Evolutionary conservation across 1,284 basidiomycete genomes (phyloP).

Genomic region (Cryptococcus amylolentus): DNA sequence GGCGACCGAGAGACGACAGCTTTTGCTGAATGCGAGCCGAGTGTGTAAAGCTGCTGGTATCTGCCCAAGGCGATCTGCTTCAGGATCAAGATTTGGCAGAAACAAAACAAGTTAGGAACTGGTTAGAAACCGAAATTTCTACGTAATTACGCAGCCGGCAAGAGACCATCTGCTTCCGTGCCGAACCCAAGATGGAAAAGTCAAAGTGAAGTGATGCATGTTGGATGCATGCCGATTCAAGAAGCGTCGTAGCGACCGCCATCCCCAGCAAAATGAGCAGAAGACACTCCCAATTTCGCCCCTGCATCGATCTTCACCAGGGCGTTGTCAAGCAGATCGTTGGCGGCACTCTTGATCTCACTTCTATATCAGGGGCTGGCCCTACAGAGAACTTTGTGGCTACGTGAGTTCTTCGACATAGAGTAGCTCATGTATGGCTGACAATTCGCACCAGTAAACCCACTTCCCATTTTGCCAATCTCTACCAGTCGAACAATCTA

Average conservation of each 20-base stretch:
- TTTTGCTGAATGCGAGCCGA: no score
- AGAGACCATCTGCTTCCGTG: no score
- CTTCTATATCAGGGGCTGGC: slow-evolving; percentile 50
- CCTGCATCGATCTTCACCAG: slow-evolving; percentile 95
- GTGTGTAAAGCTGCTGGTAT: no score
- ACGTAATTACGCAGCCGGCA: no score
- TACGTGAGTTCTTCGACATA: slow-evolving; percentile 56
- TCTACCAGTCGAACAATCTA: slow-evolving; percentile 70
- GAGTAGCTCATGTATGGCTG: not conserved
- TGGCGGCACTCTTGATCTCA: slow-evolving; percentile 71
- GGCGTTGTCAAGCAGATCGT: slow-evolving; percentile 98
- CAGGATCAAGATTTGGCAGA: no score
- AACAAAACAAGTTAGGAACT: not conserved
- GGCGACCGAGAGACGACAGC: no score
- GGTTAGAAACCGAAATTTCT: not conserved
- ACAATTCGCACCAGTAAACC: slow-evolving; percentile 59
- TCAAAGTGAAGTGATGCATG: not conserved
- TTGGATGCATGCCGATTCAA: not conserved
- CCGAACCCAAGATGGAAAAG: not conserved
- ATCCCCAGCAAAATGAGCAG: slow-evolving; percentile 1
- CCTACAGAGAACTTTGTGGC: slow-evolving; percentile 92
- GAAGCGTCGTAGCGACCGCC: not conserved
- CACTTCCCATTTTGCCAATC: slow-evolving; percentile 71
- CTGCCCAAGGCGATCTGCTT: no score
- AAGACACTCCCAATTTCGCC: slow-evolving; percentile 63